A percentile compares a stretch with the other conserved stretches of the same genome.
Evolutionary conservation across 2,329 filamentous ascomycete species (phyloP).

Genomic region (Blumeria hordei): DNA sequence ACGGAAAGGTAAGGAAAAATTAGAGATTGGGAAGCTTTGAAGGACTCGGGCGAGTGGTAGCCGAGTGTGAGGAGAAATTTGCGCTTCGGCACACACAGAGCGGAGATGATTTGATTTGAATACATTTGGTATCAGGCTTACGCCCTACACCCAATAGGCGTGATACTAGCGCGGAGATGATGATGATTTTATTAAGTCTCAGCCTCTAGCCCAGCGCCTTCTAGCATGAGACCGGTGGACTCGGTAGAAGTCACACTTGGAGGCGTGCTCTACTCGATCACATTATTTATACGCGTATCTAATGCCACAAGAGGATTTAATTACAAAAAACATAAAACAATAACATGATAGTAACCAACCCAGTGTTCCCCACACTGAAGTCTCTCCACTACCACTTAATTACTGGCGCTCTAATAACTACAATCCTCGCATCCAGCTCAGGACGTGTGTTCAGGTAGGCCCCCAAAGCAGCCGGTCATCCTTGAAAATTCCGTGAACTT

Average conservation of each 20-base stretch:
- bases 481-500: not conserved
- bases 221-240: not conserved
- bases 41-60: no score
- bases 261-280: not conserved
- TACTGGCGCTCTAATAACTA: not conserved
- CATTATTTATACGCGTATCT: not conserved
- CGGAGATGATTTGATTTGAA: no score
- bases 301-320: not conserved
- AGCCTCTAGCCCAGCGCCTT: not conserved
- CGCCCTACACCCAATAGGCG: no score
- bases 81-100: no score
- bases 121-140: no score
- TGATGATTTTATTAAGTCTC: no score
- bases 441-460: not conserved
- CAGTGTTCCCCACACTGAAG: not conserved
- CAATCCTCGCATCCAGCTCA: not conserved
- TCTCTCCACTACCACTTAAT: not conserved
- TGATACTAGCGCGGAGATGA: no score
- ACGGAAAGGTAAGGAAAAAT: no score
- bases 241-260: not conserved
- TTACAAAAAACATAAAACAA: not conserved
- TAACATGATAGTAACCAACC: not conserved
- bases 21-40: no score
- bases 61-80: no score
- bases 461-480: not conserved